Evolutionary conservation across 345 rosid genomes (phyloP).

Genomic region (Salix caprea): DNA sequence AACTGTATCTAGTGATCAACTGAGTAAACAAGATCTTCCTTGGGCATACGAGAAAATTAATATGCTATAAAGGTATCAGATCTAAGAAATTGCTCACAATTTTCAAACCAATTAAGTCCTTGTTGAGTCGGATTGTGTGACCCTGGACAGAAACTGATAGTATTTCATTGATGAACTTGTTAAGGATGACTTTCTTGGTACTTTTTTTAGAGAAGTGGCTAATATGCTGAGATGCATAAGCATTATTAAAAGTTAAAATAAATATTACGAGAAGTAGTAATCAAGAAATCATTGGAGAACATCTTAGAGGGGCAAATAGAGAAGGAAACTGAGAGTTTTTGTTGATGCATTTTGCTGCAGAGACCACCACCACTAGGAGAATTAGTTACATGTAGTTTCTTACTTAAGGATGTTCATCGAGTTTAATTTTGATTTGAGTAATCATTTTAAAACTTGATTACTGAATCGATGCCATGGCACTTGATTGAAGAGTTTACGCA

Average conservation of each 20-base stretch:
- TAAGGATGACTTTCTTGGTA: background rate
- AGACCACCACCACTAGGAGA: background rate
- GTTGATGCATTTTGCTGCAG: background rate
- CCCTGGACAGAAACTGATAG: too few species aligned
- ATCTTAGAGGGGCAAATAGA: background rate
- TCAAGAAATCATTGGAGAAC: background rate
- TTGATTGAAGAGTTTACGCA: slow-evolving; percentile 7
- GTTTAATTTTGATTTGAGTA: too few species aligned
- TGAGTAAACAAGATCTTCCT: background rate
- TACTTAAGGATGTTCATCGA: background rate
- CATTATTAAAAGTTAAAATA: too few species aligned
- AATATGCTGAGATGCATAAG: background rate
- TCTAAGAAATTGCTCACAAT: background rate
- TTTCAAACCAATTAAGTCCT: background rate
- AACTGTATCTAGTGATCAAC: background rate
- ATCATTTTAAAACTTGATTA: background rate
- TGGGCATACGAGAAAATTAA: background rate
- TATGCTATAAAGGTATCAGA: background rate
- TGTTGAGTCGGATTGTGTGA: background rate
- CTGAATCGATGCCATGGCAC: slow-evolving; percentile 15
- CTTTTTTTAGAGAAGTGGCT: background rate
- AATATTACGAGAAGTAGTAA: background rate
- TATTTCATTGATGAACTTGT: too few species aligned
- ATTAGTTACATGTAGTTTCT: background rate
- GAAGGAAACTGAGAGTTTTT: too few species aligned